Evolutionary conservation across 257 asterid species (phyloP).

Genomic region (Petrea volubilis): DNA sequence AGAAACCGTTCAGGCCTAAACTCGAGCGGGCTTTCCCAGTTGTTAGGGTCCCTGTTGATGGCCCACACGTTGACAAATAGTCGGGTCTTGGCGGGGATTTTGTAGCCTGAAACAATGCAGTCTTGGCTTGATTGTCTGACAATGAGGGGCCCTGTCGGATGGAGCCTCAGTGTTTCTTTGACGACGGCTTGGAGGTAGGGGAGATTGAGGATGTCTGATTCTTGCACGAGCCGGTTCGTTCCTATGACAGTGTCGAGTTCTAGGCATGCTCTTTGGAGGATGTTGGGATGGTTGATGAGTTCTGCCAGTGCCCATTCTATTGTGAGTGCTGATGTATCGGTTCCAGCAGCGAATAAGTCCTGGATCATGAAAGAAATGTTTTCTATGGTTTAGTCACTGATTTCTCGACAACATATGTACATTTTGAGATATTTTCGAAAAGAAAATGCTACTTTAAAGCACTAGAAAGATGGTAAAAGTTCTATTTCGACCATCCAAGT

Average conservation of each 20-base stretch:
- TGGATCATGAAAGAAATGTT: constrained; percentile 20
- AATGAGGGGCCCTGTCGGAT: constrained; percentile 73
- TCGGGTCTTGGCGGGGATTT: constrained; percentile 51
- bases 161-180: constrained; percentile 78
- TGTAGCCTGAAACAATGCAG: constrained; percentile 51
- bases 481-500: no score
- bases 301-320: constrained; percentile 83
- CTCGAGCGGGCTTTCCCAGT: constrained; percentile 68
- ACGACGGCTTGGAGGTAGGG: constrained; percentile 71
- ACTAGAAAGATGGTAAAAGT: no score
- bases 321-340: constrained; percentile 79
- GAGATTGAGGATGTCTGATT: constrained; percentile 60
- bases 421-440: no score
- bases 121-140: constrained; percentile 51
- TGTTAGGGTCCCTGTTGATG: constrained; percentile 53
- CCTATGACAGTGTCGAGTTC: constrained; percentile 57
- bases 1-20: constrained; percentile 69
- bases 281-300: constrained; percentile 62
- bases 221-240: constrained; percentile 42
- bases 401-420: no score
- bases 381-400: no score
- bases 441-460: no score
- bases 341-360: constrained; percentile 84
- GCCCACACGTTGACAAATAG: constrained; percentile 75
- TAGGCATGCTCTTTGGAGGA: constrained; percentile 45